phyloP scores from a whole-genome alignment of 2,329 filamentous ascomycete genomes.

The Thelonectria olida region DNA sequence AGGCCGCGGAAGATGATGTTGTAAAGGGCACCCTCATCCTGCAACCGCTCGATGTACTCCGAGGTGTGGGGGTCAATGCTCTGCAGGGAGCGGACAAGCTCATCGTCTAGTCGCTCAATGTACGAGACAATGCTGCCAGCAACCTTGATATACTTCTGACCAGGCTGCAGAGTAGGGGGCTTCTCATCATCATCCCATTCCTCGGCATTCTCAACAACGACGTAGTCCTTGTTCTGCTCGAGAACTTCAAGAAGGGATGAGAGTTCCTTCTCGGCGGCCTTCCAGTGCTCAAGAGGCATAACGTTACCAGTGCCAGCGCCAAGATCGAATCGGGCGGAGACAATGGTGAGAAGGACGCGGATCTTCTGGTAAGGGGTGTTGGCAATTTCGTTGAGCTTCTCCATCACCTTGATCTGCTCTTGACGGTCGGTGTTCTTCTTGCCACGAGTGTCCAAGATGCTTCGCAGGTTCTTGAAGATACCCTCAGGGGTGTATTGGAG shows the following conservation, averaged over 20 bases:
- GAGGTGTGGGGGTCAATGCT: constrained; percentile 98
- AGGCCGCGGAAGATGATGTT: constrained; percentile 89
- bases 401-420: constrained; percentile 97
- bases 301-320: constrained; percentile 79
- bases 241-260: constrained; percentile 79
- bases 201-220: constrained; percentile 91
- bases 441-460: constrained; percentile 93
- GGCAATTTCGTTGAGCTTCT: constrained; percentile 91
- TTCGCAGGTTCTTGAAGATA: constrained; percentile 95
- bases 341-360: constrained; percentile 87
- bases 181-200: constrained; percentile 99
- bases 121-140: constrained; percentile 95
- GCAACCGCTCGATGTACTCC: constrained; percentile 95
- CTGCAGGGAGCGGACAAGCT: constrained; percentile 96
- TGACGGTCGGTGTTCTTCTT: constrained; percentile 98
- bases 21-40: constrained; percentile 91
- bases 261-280: constrained; percentile 89
- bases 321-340: constrained; percentile 94
- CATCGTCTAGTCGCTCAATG: constrained; percentile 94
- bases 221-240: constrained; percentile 79
- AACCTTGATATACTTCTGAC: constrained; percentile 86
- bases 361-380: constrained; percentile 93
- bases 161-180: constrained; percentile 75
- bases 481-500: constrained; percentile 95
- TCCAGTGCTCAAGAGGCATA: constrained; percentile 98